Evolutionary conservation across 1,284 basidiomycete species (phyloP).

Genomic region (Termitomyces sp.): DNA sequence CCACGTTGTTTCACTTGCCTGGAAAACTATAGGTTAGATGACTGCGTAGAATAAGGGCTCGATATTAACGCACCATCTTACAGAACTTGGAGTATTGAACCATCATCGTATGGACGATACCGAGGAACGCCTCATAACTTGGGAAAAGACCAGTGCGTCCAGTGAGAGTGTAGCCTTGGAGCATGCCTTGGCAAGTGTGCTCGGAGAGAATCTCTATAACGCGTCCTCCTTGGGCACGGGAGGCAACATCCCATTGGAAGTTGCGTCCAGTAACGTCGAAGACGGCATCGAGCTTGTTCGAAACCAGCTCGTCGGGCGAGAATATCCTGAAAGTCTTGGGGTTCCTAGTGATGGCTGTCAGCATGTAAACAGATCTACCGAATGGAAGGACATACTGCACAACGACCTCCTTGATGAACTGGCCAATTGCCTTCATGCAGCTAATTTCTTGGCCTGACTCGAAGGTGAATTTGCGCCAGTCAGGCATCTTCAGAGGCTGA

Average conservation of each 20-base stretch:
- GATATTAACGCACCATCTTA: conserved; percentile 53
- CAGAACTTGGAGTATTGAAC: conserved; percentile 83
- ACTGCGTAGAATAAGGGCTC: neutral
- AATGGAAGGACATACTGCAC: conserved; percentile 35
- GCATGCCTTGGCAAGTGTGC: conserved; percentile 84
- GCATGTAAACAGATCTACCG: no score
- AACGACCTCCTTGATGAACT: conserved; percentile 55
- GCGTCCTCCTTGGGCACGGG: conserved; percentile 64
- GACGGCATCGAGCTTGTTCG: conserved; percentile 83
- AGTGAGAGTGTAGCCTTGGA: conserved; percentile 81
- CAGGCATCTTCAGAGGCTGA: conserved; percentile 54
- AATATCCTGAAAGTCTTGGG: conserved; percentile 79
- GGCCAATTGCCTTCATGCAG: conserved; percentile 76
- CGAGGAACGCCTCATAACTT: conserved; percentile 84
- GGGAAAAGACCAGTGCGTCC: conserved; percentile 84
- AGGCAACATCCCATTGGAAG: conserved; percentile 78
- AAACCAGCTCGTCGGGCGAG: conserved; percentile 88
- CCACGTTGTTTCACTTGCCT: conserved; percentile 73
- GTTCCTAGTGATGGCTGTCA: conserved; percentile 42
- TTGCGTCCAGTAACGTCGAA: conserved; percentile 64
- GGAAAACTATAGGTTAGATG: neutral
- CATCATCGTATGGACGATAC: conserved; percentile 76
- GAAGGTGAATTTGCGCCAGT: conserved; percentile 57
- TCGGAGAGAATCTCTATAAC: conserved; percentile 87
- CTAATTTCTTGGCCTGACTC: conserved; percentile 56